Conservation (phyloP, 257 asterid genomes). For the Solanum virginianum region DNA sequence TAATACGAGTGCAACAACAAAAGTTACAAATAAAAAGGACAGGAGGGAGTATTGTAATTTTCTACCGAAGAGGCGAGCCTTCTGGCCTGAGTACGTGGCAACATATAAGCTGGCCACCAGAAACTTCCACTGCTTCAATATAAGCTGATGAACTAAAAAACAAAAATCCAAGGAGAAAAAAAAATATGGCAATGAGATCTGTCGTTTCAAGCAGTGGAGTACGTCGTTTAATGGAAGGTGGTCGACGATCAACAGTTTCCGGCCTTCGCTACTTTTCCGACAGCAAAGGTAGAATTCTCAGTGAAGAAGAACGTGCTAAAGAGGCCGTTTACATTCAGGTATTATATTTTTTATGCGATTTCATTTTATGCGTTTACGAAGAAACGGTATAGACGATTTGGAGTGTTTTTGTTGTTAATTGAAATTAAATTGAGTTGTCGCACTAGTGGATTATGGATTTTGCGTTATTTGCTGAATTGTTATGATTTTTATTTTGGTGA, state of each 20-base stretch:
- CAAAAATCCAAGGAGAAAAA: background rate
- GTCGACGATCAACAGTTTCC: conserved; percentile 21
- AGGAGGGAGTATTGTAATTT: no score
- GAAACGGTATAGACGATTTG: background rate
- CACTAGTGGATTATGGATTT: background rate
- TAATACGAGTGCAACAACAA: no score
- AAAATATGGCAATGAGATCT: conserved; percentile 32
- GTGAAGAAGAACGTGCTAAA: conserved; percentile 84
- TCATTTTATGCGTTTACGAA: background rate
- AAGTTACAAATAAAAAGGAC: no score
- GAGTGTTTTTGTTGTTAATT: background rate
- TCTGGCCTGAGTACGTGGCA: no score
- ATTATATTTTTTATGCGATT: background rate
- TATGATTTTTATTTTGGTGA: background rate
- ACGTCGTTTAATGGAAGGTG: conserved; percentile 24
- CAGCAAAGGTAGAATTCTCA: conserved; percentile 53
- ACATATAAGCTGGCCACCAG: no score
- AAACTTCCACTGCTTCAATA: no score
- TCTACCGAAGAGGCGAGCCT: no score
- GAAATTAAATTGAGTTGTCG: background rate
- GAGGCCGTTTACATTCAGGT: conserved; percentile 76
- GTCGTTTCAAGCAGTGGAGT: conserved; percentile 18
- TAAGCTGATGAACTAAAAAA: no score
- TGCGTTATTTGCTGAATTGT: background rate
- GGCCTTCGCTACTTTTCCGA: conserved; percentile 45